Evolutionary conservation across 176 grass and related monocot genomes (phyloP).

Genomic region (barley (Hordeum vulgare)): MorexV3_pseudomolecules_assembly NC_058522.1:577600649-577601148

Average conservation of each 20-base stretch:
- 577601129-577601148: conserved; percentile 70
- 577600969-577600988: neutral
- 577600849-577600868: conserved; percentile 52
- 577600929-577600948: neutral
- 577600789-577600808: conserved; percentile 65
- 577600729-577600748: neutral
- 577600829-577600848: conserved; percentile 51
- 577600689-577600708: conserved; percentile 10
- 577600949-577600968: conserved; percentile 14
- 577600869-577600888: conserved; percentile 35
- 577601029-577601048: neutral
- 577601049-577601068: neutral
- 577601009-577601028: conserved; percentile 10
- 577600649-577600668: conserved; percentile 89
- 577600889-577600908: conserved; percentile 53
- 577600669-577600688: conserved; percentile 28
- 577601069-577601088: neutral
- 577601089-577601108: conserved; percentile 82
- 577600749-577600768: conserved; percentile 94
- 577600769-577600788: conserved; percentile 84
- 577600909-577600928: conserved; percentile 50
- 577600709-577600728: conserved; percentile 11
- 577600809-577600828: conserved; percentile 86
- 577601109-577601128: conserved; percentile 88
- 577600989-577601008: neutral